phyloP scores from a whole-genome alignment of 2,329 filamentous ascomycete species.

The Harringtonia aguacate region DNA sequence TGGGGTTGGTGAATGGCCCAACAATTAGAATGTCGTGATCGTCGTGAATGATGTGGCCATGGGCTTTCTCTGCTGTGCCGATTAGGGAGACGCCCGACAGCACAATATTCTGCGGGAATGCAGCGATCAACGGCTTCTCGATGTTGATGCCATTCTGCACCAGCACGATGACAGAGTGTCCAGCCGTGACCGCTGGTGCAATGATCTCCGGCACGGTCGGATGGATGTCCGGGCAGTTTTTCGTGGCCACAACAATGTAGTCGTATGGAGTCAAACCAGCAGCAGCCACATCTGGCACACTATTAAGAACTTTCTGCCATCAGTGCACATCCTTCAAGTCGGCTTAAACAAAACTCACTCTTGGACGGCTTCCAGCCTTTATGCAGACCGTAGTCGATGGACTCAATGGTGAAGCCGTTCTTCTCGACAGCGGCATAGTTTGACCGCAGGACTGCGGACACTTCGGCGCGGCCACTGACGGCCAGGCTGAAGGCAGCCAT shows the following conservation, averaged over 20 bases:
- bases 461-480: neutral
- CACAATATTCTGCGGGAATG: conserved; percentile 1
- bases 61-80: neutral
- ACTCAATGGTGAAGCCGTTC: conserved; percentile 1
- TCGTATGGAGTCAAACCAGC: neutral
- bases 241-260: conserved; percentile 3
- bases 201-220: conserved; percentile 1
- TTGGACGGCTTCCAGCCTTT: neutral
- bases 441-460: conserved; percentile 2
- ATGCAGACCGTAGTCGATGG: neutral
- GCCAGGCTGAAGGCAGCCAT: conserved; percentile 1
- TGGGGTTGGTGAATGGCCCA: neutral
- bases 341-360: neutral
- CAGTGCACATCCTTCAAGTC: neutral
- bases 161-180: conserved; percentile 1
- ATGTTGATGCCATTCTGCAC: conserved; percentile 6
- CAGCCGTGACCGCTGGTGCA: neutral
- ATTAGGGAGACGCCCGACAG: neutral
- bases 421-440: conserved; percentile 2
- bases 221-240: neutral
- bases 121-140: neutral
- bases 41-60: neutral
- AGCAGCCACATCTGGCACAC: neutral
- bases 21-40: neutral
- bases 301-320: neutral